Evolutionary conservation across 2,329 filamentous ascomycete species (phyloP), one percentile per base, ranked within the genome.

Genomic region (Pochonia chlamydosporia): DNA sequence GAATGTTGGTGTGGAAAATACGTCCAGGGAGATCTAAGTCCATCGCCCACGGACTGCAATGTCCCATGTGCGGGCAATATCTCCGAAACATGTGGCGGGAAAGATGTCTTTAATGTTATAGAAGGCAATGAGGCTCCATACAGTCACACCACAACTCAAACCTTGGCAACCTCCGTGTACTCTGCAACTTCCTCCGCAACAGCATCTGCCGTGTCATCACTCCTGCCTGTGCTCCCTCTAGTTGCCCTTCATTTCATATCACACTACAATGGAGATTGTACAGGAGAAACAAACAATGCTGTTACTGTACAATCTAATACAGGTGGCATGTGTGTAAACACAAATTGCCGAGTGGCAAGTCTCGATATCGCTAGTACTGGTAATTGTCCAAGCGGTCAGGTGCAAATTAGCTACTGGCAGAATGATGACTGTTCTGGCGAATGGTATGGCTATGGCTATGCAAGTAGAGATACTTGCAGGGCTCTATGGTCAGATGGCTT

Each of bases 1-100:
- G 40, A 43, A 26, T 43, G 40, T 43, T 43, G 40, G 40, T 43
- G 40, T 43, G 25, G 40, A 20, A 16, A 31, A 30, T 43, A 43
- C 25, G 25, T 43, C 25, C 11, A 31, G 25, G 40, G 40, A 30
- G 40, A 43, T 11, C 20, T 31, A 20, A 20, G 25, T 8, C 16
- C 25, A 21, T 31, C 25, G 10, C 25, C 40, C 5, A 14, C 40
- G 14, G 40, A 43, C 10, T 43, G 40, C 25, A 43, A 43, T 14
- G n/a, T 30, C 5, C 40, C 40, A 9, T 43, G 40, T 31, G 25
- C 40, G 6, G 40, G 40, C 40, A 31, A 43, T 18, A 7, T n/a
- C 5, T 31, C 40, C 5, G 25, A 30, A 31, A 43, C n/a, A 20
- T 43, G 40, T 31, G 40, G 40, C 25, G 40, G 40, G 20, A 21